Conservation (phyloP, 2,329 filamentous ascomycete genomes). For the Pseudocercospora macadamiae region DNA sequence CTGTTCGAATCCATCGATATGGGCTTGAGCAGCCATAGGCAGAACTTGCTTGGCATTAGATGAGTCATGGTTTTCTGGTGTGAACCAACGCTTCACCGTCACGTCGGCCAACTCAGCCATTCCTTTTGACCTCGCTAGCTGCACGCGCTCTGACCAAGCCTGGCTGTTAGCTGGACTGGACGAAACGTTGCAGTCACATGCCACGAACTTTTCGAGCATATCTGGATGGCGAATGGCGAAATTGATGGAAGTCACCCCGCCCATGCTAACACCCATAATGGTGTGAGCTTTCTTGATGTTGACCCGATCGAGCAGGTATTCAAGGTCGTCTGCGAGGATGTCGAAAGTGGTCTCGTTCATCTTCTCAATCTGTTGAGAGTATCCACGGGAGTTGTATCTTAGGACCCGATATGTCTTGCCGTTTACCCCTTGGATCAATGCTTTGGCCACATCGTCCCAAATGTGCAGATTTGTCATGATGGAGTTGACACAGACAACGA, state of each 20-base stretch:
- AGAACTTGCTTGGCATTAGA: slow-evolving; percentile 62
- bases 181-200: slow-evolving; percentile 77
- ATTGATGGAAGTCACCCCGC: slow-evolving; percentile 76
- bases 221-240: slow-evolving; percentile 68
- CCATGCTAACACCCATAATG: slow-evolving; percentile 77
- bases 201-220: slow-evolving; percentile 64
- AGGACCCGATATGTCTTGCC: slow-evolving; percentile 69
- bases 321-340: slow-evolving; percentile 69
- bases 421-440: slow-evolving; percentile 59
- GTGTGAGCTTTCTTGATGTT: slow-evolving; percentile 68
- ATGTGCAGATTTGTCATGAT: slow-evolving; percentile 77
- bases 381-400: slow-evolving; percentile 76
- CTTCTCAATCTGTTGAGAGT: slow-evolving; percentile 49
- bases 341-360: slow-evolving; percentile 58
- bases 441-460: slow-evolving; percentile 74
- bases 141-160: slow-evolving; percentile 78
- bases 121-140: slow-evolving; percentile 52
- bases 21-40: slow-evolving; percentile 70
- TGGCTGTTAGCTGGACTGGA: slow-evolving; percentile 74
- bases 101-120: slow-evolving; percentile 62
- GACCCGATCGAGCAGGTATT: slow-evolving; percentile 67
- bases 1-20: slow-evolving; percentile 68
- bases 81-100: slow-evolving; percentile 79
- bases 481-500: slow-evolving; percentile 77
- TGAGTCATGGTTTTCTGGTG: slow-evolving; percentile 62